Percentiles rank a stretch among this genome's conserved stretches.
phyloP scores from a whole-genome alignment of 2,329 filamentous ascomycete species.

The Paramyrothecium roridum region DNA sequence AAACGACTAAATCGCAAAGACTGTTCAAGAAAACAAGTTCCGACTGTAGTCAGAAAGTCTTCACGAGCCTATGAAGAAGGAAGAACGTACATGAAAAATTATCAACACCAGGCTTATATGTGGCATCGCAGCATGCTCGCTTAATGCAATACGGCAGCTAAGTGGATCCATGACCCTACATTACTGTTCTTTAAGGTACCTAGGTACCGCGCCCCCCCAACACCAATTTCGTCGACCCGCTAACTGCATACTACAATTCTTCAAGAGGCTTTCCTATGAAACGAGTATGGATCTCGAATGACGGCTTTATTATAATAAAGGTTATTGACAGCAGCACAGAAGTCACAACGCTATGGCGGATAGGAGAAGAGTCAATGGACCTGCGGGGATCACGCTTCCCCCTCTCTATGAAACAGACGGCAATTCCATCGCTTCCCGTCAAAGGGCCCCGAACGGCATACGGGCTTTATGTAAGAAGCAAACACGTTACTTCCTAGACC shows the following conservation, averaged over 20 bases:
- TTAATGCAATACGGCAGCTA: background rate
- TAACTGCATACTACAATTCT: background rate
- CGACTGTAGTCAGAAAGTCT: too few relatives aligned
- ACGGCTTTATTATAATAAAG: background rate
- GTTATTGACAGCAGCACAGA: too few relatives aligned
- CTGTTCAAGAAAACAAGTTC: too few relatives aligned
- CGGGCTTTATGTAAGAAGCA: constrained; percentile 76
- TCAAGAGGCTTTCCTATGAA: background rate
- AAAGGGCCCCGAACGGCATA: constrained; percentile 65
- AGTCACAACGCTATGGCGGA: constrained; percentile 61
- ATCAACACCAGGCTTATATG: too few relatives aligned
- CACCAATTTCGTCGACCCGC: background rate
- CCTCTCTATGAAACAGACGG: constrained; percentile 63
- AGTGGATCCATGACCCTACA: background rate
- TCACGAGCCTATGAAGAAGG: too few relatives aligned
- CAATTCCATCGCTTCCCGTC: constrained; percentile 41
- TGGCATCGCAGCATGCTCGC: background rate
- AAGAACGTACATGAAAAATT: too few relatives aligned
- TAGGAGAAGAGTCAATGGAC: constrained; percentile 86
- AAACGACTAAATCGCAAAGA: too few relatives aligned
- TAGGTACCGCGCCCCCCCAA: too few relatives aligned
- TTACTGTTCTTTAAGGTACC: too few relatives aligned
- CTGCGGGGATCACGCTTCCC: constrained; percentile 70
- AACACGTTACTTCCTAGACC: constrained; percentile 3
- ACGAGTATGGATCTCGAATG: background rate